A percentile compares a stretch with the other conserved stretches of the same genome.
These are phyloP conservation scores for Bruguiera hainesii DNA, from an alignment of 441 rosid species.

Conservation along the genomic window DNA sequence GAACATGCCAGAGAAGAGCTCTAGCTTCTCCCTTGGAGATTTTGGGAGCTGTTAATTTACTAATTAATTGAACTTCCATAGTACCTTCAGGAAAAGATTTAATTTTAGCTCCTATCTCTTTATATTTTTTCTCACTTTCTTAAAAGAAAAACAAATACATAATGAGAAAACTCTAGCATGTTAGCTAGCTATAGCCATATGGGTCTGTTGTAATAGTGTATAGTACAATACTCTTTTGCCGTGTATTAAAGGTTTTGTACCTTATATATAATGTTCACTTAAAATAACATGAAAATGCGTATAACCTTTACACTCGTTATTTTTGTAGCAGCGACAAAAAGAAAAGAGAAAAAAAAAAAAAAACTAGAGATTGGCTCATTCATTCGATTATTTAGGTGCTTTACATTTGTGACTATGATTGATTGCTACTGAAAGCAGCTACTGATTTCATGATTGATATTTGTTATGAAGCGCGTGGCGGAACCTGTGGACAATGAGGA, in stretches of 20 bases:
- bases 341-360: no score
- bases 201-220: conserved; percentile 40
- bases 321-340: not conserved
- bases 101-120: not conserved
- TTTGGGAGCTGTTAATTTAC: conserved; percentile 59
- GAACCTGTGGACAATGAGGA: not conserved
- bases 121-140: not conserved
- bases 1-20: conserved; percentile 65
- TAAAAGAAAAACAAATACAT: conserved; percentile 21
- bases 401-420: no score
- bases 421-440: not conserved
- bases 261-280: conserved; percentile 11
- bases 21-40: conserved; percentile 72
- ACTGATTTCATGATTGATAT: not conserved
- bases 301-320: not conserved
- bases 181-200: conserved; percentile 27
- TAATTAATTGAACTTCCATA: conserved; percentile 1
- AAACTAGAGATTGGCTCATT: not conserved
- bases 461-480: not conserved
- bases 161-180: conserved; percentile 28
- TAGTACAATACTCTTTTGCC: conserved; percentile 26
- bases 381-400: no score
- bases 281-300: conserved; percentile 19
- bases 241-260: conserved; percentile 23
- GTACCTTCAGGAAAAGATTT: conserved; percentile 7